phyloP scores from a whole-genome alignment of 176 grass and related monocot species.

The Microstegium vimineum region DNA sequence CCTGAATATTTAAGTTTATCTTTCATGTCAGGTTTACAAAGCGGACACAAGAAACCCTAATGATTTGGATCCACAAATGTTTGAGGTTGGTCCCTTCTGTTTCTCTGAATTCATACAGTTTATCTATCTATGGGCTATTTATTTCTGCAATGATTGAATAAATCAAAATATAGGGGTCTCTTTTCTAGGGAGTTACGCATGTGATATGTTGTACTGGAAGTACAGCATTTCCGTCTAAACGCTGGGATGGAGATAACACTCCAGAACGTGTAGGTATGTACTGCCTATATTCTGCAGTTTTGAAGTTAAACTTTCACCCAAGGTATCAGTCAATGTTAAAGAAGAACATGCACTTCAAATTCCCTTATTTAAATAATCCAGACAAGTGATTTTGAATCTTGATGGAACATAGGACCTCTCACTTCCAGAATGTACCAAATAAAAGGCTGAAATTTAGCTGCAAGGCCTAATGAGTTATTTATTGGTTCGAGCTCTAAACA shows the following conservation, averaged over 20 bases:
- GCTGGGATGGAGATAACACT: constrained; percentile 95
- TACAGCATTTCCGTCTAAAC: constrained; percentile 96
- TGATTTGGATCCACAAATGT: constrained; percentile 66
- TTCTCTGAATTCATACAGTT: neutral
- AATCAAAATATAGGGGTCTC: constrained; percentile 72
- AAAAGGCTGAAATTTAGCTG: neutral
- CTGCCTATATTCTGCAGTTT: constrained; percentile 19
- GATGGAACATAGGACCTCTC: neutral
- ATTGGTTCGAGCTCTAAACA: neutral
- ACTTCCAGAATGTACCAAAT: neutral
- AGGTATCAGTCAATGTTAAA: neutral
- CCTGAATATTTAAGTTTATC: constrained; percentile 1
- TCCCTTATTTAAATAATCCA: neutral
- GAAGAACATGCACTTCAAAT: neutral
- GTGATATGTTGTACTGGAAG: constrained; percentile 94
- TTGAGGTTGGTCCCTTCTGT: constrained; percentile 55
- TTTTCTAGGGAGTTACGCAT: constrained; percentile 97
- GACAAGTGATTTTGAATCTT: neutral
- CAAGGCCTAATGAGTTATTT: constrained; percentile 1
- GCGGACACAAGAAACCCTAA: constrained; percentile 69
- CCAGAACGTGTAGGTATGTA: constrained; percentile 81
- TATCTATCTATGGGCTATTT: neutral
- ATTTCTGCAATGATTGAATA: constrained; percentile 53
- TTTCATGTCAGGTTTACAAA: constrained; percentile 52
- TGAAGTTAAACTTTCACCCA: neutral